Percentiles rank a stretch among this genome's conserved stretches.
phyloP scores from a whole-genome alignment of 805 yeast species.

The Maudiozyma bulderi region DNA sequence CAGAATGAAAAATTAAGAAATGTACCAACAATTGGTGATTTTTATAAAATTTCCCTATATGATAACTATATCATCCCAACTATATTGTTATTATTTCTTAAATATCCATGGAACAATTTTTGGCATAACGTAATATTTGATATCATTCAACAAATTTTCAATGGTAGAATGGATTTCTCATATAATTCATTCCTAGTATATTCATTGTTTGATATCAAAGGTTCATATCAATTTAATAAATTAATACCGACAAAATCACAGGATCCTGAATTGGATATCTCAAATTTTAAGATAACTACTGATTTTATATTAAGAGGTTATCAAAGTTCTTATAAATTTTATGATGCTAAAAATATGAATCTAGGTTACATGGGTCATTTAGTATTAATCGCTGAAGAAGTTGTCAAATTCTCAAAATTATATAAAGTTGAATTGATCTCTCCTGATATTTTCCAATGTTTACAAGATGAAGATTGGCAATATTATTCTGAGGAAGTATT shows the following conservation, averaged over 20 bases:
- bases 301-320: constrained; percentile 54
- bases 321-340: constrained; percentile 46
- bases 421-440: constrained; percentile 27
- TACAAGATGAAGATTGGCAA: constrained; percentile 21
- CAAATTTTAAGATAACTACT: constrained; percentile 45
- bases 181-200: constrained; percentile 64
- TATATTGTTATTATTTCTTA: constrained; percentile 62
- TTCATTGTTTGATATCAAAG: constrained; percentile 17
- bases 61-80: constrained; percentile 61
- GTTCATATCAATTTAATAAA: constrained; percentile 5
- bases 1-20: constrained; percentile 36
- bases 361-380: constrained; percentile 94
- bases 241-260: constrained; percentile 32
- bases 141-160: constrained; percentile 84
- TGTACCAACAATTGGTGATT: constrained; percentile 75
- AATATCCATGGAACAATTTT: constrained; percentile 92
- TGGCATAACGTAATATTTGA: constrained; percentile 95
- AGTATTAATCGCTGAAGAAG: constrained; percentile 87
- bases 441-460: constrained; percentile 17
- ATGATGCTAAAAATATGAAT: constrained; percentile 50
- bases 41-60: constrained; percentile 66
- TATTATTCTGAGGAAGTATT: constrained; percentile 23
- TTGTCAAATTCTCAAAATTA: constrained; percentile 63
- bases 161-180: constrained; percentile 75
- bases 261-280: background rate